Conservation (phyloP, 768 basidiomycete species). For the Lentinula detonsa region DNA sequence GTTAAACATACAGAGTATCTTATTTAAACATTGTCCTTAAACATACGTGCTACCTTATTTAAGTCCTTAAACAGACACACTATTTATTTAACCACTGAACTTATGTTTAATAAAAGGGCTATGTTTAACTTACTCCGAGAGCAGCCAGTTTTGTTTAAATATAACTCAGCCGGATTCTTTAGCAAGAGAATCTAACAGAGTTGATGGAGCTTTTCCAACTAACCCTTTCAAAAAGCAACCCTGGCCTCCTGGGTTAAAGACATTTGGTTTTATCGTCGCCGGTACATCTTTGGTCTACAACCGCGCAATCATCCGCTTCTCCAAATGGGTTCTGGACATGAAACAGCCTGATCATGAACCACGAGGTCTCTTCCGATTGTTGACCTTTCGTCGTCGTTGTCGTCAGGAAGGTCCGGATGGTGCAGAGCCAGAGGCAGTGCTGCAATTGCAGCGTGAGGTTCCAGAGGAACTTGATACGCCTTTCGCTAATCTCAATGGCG, state of each 20-base stretch:
- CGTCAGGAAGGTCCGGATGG: constrained; percentile 3
- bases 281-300: constrained; percentile 1
- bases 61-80: no score
- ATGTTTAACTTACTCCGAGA: no score
- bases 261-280: neutral
- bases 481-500: neutral
- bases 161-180: no score
- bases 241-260: neutral
- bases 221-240: neutral
- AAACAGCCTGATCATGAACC: neutral
- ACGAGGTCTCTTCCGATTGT: neutral
- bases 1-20: no score
- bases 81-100: no score
- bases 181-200: neutral
- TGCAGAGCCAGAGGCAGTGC: neutral
- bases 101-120: no score
- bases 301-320: neutral
- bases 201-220: neutral
- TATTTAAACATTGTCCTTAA: no score
- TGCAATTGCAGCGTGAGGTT: neutral
- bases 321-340: constrained; percentile 5
- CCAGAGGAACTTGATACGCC: neutral
- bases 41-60: no score
- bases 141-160: no score
- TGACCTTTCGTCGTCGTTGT: neutral